Conservation (phyloP, 2,329 filamentous ascomycete genomes). For the Corinectria fuckeliana region DNA sequence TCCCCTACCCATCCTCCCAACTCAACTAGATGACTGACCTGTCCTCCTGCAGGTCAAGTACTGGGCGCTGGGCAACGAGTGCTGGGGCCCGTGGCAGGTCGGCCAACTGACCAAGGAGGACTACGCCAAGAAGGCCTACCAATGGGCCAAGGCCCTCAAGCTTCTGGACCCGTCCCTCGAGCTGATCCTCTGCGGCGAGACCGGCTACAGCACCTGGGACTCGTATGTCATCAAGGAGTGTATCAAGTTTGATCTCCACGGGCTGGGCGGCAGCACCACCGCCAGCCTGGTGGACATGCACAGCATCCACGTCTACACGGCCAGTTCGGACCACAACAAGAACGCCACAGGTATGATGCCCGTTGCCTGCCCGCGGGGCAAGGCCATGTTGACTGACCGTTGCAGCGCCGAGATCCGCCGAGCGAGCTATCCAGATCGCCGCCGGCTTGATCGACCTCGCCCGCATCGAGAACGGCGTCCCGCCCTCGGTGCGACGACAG, state of each 20-base stretch:
- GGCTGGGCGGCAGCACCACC: constrained; percentile 41
- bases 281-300: constrained; percentile 74
- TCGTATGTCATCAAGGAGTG: constrained; percentile 75
- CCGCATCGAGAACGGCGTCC: constrained; percentile 70
- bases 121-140: constrained; percentile 71
- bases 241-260: constrained; percentile 50
- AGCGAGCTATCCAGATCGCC: constrained; percentile 76
- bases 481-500: constrained; percentile 64
- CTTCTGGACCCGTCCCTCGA: constrained; percentile 72
- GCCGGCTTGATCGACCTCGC: constrained; percentile 75
- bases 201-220: constrained; percentile 74
- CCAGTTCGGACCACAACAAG: constrained; percentile 55
- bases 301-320: constrained; percentile 81
- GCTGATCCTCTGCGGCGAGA: constrained; percentile 78
- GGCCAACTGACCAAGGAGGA: constrained; percentile 72
- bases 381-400: not conserved
- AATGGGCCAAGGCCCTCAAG: constrained; percentile 76
- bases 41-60: constrained; percentile 65
- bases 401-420: constrained; percentile 69
- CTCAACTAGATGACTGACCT: not conserved
- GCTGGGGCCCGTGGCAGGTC: constrained; percentile 72
- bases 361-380: too few relatives aligned
- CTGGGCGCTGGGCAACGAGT: constrained; percentile 83
- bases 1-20: not conserved
- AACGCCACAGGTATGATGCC: constrained; percentile 53